These are phyloP conservation scores for Sporothrix luriei DNA, from an alignment of 2,329 filamentous ascomycete genomes.

Conservation along the genomic window DNA sequence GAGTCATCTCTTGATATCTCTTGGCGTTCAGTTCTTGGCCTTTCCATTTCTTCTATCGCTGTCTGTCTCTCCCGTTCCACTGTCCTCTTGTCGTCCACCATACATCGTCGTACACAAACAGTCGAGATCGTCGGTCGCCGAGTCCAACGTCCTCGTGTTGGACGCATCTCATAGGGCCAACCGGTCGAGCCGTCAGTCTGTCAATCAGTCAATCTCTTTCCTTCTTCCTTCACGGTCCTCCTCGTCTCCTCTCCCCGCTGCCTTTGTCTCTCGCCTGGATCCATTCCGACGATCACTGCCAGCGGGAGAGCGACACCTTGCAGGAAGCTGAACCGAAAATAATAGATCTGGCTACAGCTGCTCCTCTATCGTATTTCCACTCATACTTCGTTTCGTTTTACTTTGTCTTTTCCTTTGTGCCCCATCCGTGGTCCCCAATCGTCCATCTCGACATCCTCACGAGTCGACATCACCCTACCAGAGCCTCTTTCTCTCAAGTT, in stretches of 20 bases:
- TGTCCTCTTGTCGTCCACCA: background rate
- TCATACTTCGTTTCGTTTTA: too few relatives aligned
- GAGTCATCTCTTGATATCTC: background rate
- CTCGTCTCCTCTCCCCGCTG: background rate
- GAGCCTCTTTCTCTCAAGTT: background rate
- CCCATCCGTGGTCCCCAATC: too few relatives aligned
- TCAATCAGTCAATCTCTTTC: slow-evolving; percentile 7
- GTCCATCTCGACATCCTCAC: too few relatives aligned
- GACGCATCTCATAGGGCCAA: slow-evolving; percentile 7
- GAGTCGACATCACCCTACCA: too few relatives aligned
- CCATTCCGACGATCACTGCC: background rate
- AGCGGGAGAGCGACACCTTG: slow-evolving; percentile 17
- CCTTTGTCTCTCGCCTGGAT: background rate
- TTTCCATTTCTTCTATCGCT: background rate
- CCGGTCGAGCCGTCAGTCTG: background rate
- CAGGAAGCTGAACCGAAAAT: background rate
- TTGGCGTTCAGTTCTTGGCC: background rate
- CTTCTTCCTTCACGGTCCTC: background rate
- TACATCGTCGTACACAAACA: background rate
- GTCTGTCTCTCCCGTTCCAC: background rate
- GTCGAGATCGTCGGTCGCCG: slow-evolving; percentile 20
- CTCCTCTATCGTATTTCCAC: slow-evolving; percentile 1
- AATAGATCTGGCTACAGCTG: background rate
- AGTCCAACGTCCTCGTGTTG: slow-evolving; percentile 13
- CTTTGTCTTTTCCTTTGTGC: too few relatives aligned